A percentile compares a stretch with the other conserved stretches of the same genome.
These are phyloP conservation scores for Knoxdaviesia proteae DNA, from an alignment of 2,329 filamentous ascomycete genomes.

Conservation along the genomic window DNA sequence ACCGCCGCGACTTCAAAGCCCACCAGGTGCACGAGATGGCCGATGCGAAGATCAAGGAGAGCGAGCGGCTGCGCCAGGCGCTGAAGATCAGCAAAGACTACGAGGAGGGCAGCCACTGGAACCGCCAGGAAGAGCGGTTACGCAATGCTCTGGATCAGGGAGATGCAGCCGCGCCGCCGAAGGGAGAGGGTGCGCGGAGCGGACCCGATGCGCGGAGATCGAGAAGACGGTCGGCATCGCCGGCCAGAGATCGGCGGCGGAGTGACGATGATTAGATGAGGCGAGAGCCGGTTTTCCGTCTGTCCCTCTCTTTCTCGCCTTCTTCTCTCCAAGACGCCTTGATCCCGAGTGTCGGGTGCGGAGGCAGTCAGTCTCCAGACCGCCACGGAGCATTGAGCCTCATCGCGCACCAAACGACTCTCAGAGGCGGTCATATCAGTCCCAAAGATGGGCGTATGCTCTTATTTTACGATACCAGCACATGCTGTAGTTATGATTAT, in stretches of 20 bases:
- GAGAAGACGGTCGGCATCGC: background rate
- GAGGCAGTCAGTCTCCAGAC: too few species aligned
- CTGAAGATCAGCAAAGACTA: conserved; percentile 74
- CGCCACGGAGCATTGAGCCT: too few species aligned
- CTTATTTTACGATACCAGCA: too few species aligned
- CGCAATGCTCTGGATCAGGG: conserved; percentile 22
- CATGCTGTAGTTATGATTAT: too few species aligned
- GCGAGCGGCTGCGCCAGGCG: conserved; percentile 66
- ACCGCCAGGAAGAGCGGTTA: conserved; percentile 54
- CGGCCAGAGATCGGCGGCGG: background rate
- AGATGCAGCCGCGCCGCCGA: conserved; percentile 11
- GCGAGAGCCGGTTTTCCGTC: background rate
- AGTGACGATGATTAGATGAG: background rate
- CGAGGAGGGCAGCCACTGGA: conserved; percentile 72
- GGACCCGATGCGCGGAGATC: background rate
- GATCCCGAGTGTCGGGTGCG: too few species aligned
- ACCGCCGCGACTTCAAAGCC: conserved; percentile 48
- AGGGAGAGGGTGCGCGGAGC: background rate
- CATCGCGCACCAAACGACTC: too few species aligned
- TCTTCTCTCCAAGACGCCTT: background rate
- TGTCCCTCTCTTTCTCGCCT: background rate
- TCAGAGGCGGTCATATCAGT: too few species aligned
- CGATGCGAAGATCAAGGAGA: conserved; percentile 90
- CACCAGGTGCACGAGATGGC: conserved; percentile 95
- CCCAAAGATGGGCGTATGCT: too few species aligned